A percentile compares a stretch with the other conserved stretches of the same genome.
phyloP scores from a whole-genome alignment of 352 stramenopile genomes.

The Globisporangium uncinulatum region DNA sequence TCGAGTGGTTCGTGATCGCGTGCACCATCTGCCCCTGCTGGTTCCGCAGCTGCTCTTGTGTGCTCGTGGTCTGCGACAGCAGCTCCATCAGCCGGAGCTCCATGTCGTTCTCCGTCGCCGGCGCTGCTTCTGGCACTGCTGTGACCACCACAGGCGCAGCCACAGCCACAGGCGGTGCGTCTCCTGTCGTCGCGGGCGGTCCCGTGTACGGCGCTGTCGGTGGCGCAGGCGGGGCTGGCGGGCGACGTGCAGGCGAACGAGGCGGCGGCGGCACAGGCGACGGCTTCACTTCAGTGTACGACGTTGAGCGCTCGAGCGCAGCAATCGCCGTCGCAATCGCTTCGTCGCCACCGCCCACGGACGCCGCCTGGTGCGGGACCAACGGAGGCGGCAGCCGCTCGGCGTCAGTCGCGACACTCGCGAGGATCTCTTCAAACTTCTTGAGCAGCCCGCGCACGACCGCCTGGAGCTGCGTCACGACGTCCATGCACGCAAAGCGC shows the following conservation, averaged over 20 bases:
- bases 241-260: constrained; percentile 9
- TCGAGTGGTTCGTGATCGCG: constrained; percentile 64
- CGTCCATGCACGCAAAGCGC: constrained; percentile 53
- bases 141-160: neutral
- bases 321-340: constrained; percentile 15
- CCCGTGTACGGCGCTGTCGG: constrained; percentile 1
- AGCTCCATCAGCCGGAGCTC: constrained; percentile 68
- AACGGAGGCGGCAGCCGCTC: neutral
- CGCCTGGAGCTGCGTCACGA: constrained; percentile 60
- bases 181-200: neutral
- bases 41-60: constrained; percentile 72
- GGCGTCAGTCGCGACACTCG: constrained; percentile 16
- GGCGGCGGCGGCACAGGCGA: neutral
- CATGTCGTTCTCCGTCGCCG: constrained; percentile 51
- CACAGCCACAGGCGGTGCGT: too few relatives aligned
- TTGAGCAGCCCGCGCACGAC: constrained; percentile 71
- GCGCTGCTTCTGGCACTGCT: neutral
- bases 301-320: constrained; percentile 16
- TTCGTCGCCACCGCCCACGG: constrained; percentile 4
- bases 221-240: constrained; percentile 14
- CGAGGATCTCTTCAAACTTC: constrained; percentile 68
- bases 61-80: constrained; percentile 74
- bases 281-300: constrained; percentile 18
- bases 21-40: constrained; percentile 81
- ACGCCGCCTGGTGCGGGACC: neutral